Evolutionary conservation across 2,329 filamentous ascomycete species (phyloP).

Genomic region (Hypoxylon sp.): DNA sequence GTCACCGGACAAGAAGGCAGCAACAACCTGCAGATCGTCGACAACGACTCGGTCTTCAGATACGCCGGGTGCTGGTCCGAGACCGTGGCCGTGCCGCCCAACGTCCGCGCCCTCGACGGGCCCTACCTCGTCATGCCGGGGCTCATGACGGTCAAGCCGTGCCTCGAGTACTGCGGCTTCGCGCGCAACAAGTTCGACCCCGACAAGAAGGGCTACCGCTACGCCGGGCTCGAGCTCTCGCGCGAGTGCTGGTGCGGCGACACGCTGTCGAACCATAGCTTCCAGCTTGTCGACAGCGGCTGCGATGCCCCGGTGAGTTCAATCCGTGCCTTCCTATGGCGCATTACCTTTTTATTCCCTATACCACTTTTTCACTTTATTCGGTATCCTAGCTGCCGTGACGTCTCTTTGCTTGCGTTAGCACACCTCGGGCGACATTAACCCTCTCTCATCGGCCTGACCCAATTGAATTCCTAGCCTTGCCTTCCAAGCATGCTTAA

Average conservation of each 20-base stretch:
- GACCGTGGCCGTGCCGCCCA: conserved; percentile 59
- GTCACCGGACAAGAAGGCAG: neutral
- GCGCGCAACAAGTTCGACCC: conserved; percentile 45
- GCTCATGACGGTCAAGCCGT: conserved; percentile 65
- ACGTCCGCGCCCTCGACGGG: conserved; percentile 59
- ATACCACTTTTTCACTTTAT: neutral
- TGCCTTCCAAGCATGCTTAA: neutral
- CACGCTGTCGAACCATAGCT: conserved; percentile 61
- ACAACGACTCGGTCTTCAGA: conserved; percentile 53
- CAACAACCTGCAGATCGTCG: conserved; percentile 18
- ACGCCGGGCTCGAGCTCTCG: conserved; percentile 68
- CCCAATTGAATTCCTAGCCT: too few relatives aligned
- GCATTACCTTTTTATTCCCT: neutral
- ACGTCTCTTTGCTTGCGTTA: neutral
- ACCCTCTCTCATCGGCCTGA: neutral
- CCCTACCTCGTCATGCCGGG: conserved; percentile 45
- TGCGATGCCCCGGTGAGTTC: conserved; percentile 59
- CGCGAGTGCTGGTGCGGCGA: conserved; percentile 71
- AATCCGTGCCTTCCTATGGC: neutral
- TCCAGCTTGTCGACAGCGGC: conserved; percentile 59
- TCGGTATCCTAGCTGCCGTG: neutral
- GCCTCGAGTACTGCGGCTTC: conserved; percentile 62
- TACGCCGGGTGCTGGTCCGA: conserved; percentile 72
- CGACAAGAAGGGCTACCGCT: conserved; percentile 56
- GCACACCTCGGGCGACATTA: neutral